Conservation (phyloP, 768 basidiomycete genomes). For the Tubosaeta sp. region DNA sequence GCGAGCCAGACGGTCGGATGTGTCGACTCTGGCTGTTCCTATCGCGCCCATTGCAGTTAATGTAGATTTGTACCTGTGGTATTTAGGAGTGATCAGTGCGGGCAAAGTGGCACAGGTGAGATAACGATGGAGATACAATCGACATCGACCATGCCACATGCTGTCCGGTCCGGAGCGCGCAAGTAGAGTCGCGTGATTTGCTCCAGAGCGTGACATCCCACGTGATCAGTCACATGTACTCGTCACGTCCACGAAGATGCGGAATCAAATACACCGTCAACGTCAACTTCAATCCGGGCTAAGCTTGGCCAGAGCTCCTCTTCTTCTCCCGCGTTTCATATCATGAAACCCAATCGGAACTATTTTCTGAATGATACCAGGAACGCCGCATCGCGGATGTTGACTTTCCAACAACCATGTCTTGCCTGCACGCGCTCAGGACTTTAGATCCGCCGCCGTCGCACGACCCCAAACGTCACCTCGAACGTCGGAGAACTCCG, state of each 20-base stretch:
- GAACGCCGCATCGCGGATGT: background rate
- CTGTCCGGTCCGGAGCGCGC: constrained; percentile 15
- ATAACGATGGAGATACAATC: constrained; percentile 19
- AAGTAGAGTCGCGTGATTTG: constrained; percentile 6
- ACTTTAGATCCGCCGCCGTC: background rate
- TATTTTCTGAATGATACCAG: background rate
- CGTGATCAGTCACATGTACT: background rate
- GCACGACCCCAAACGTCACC: background rate
- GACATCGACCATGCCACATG: constrained; percentile 24
- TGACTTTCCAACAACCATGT: too few relatives aligned
- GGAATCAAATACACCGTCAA: background rate
- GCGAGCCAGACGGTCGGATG: constrained; percentile 54
- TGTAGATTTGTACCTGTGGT: constrained; percentile 9
- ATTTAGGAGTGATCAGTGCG: background rate
- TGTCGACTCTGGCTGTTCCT: constrained; percentile 48
- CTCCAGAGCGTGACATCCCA: background rate
- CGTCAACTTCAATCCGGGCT: background rate
- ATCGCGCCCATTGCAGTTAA: constrained; percentile 34
- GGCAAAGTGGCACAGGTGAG: constrained; percentile 13
- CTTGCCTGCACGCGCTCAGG: background rate
- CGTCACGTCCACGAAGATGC: background rate
- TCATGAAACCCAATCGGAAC: background rate
- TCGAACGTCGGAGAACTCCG: background rate
- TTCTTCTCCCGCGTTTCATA: background rate
- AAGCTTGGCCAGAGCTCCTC: background rate